Conservation (phyloP, 176 grass and related monocot species). For the Lolium perenne region DNA sequence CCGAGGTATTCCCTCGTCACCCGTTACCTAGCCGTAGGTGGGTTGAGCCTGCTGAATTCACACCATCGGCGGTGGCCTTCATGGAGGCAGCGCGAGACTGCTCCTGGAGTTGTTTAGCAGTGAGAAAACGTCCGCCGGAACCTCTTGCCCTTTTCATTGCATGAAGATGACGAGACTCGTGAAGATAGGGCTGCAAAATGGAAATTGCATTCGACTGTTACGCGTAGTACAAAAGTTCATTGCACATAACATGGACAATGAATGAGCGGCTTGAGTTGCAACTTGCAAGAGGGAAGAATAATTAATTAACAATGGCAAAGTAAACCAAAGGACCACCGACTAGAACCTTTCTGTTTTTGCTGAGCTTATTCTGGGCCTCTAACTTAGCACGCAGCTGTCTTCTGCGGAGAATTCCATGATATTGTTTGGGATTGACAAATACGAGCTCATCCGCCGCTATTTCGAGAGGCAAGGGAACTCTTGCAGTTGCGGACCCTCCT, state of each 20-base stretch:
- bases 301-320: conserved; percentile 7
- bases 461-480: conserved; percentile 76
- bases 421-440: conserved; percentile 95
- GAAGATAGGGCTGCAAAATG: conserved; percentile 73
- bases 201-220: conserved; percentile 11
- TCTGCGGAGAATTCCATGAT: conserved; percentile 79
- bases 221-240: neutral
- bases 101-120: conserved; percentile 54
- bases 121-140: conserved; percentile 79
- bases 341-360: conserved; percentile 67
- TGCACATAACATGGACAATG: neutral
- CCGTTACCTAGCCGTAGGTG: conserved; percentile 37
- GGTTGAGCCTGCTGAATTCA: conserved; percentile 34
- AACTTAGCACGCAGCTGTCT: conserved; percentile 85
- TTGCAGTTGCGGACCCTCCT: conserved; percentile 31
- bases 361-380: conserved; percentile 79
- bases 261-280: neutral
- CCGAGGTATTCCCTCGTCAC: no score
- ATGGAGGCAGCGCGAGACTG: conserved; percentile 21
- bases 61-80: neutral
- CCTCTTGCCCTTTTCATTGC: conserved; percentile 80
- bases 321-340: neutral
- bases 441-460: conserved; percentile 68
- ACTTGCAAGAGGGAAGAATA: neutral
- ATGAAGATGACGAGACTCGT: conserved; percentile 80